phyloP scores from a whole-genome alignment of 2,329 filamentous ascomycete species.

The Shiraia sp. region DNA sequence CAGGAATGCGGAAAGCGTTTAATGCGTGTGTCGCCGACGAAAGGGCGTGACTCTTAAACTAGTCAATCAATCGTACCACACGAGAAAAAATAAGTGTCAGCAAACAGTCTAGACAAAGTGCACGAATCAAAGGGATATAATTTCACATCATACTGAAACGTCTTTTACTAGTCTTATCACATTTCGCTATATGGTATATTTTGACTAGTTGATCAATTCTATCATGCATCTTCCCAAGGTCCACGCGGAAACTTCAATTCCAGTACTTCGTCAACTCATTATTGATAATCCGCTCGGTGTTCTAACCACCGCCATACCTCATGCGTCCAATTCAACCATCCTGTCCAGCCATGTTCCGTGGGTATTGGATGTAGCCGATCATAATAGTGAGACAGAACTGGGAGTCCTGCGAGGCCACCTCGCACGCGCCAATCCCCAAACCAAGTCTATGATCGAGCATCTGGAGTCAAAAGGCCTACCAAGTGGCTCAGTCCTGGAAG shows the following conservation, averaged over 20 bases:
- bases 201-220: not conserved
- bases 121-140: too few relatives aligned
- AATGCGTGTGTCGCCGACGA: too few relatives aligned
- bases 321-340: slow-evolving; percentile 20
- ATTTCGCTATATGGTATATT: too few relatives aligned
- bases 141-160: too few relatives aligned
- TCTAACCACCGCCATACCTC: slow-evolving; percentile 62
- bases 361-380: slow-evolving; percentile 42
- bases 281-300: slow-evolving; percentile 61
- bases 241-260: slow-evolving; percentile 54
- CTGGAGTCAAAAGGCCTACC: slow-evolving; percentile 43
- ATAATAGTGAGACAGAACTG: slow-evolving; percentile 47
- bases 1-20: too few relatives aligned
- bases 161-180: too few relatives aligned
- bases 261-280: slow-evolving; percentile 60
- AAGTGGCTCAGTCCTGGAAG: slow-evolving; percentile 14
- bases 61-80: too few relatives aligned
- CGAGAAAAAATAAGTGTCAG: too few relatives aligned
- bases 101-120: too few relatives aligned
- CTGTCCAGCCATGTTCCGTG: slow-evolving; percentile 32
- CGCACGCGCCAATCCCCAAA: slow-evolving; percentile 65
- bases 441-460: slow-evolving; percentile 61
- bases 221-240: slow-evolving; percentile 59
- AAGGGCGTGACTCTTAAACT: too few relatives aligned
- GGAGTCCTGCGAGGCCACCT: slow-evolving; percentile 63